Conservation (phyloP, 305 asterid species). For the Salvia sclarea region DNA sequence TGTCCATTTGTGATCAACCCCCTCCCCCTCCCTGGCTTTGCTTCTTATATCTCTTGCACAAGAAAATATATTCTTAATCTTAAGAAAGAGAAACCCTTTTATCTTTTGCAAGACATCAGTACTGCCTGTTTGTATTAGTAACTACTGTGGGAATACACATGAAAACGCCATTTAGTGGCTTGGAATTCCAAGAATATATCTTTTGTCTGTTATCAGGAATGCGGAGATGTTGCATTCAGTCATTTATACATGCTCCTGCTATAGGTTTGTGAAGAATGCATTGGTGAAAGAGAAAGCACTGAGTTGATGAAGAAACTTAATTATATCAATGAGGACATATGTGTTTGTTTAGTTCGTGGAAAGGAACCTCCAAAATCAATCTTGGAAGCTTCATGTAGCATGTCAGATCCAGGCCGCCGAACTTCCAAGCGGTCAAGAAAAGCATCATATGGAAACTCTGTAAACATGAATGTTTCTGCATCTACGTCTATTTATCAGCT, state of each 20-base stretch:
- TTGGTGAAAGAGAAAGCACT: conserved; percentile 88
- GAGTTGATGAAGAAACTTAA: conserved; percentile 86
- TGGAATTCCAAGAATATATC: conserved; percentile 8
- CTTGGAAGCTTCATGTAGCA: conserved; percentile 74
- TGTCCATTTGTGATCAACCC: not conserved
- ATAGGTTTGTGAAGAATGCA: conserved; percentile 95
- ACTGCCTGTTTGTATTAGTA: not conserved
- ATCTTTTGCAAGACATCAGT: too few relatives aligned
- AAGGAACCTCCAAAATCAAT: conserved; percentile 96
- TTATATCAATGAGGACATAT: conserved; percentile 82
- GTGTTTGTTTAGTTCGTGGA: conserved; percentile 78
- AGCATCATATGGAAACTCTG: conserved; percentile 83
- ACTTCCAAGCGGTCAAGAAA: conserved; percentile 91
- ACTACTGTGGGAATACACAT: conserved; percentile 12
- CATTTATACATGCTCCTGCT: conserved; percentile 24
- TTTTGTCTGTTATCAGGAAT: conserved; percentile 21
- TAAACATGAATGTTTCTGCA: conserved; percentile 80
- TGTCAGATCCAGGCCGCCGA: conserved; percentile 74
- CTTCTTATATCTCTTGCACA: too few relatives aligned
- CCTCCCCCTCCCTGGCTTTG: too few relatives aligned
- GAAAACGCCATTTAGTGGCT: not conserved
- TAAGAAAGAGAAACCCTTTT: conserved; percentile 21
- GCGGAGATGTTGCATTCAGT: conserved; percentile 9
- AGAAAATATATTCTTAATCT: not conserved
- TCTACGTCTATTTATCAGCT: conserved; percentile 87